Evolutionary conservation across 1,284 basidiomycete genomes (phyloP).

Genomic region (Malassezia globosa): DNA sequence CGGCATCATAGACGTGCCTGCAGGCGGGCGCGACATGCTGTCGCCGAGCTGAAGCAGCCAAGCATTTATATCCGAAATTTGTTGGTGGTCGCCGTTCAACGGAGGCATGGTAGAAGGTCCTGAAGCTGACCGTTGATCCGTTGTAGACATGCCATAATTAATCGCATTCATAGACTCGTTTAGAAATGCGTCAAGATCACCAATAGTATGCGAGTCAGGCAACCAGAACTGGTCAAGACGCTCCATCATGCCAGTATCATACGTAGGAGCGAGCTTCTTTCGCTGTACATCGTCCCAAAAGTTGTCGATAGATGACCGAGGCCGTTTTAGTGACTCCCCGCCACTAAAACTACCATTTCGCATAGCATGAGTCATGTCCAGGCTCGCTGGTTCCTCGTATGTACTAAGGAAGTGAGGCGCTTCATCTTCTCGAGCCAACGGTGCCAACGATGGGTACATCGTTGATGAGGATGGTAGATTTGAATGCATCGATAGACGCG

Average conservation of each 20-base stretch:
- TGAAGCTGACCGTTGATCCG: neutral
- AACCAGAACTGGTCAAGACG: slow-evolving; percentile 24
- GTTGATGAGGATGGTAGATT: too few species aligned
- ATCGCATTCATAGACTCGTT: slow-evolving; percentile 10
- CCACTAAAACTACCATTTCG: too few species aligned
- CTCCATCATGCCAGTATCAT: slow-evolving; percentile 38
- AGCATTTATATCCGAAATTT: slow-evolving; percentile 43
- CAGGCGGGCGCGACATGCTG: slow-evolving; percentile 19
- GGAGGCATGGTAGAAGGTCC: neutral
- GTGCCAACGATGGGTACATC: too few species aligned
- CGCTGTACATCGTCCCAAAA: slow-evolving; percentile 36
- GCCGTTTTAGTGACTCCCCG: slow-evolving; percentile 22
- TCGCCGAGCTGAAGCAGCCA: slow-evolving; percentile 45
- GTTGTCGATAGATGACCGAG: slow-evolving; percentile 31
- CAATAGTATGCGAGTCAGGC: neutral
- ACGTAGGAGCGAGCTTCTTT: slow-evolving; percentile 37
- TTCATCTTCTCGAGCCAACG: too few species aligned
- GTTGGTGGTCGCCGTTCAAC: slow-evolving; percentile 20
- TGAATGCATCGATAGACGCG: too few species aligned
- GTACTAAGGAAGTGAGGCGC: too few species aligned
- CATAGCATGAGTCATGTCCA: too few species aligned
- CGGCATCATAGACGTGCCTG: neutral
- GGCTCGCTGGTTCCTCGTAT: too few species aligned
- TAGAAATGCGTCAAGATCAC: slow-evolving; percentile 5
- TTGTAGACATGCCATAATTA: neutral